Base-by-base conservation (phyloP, 2,329 filamentous ascomycete species). In the Dissoconium aciculare region DNA sequence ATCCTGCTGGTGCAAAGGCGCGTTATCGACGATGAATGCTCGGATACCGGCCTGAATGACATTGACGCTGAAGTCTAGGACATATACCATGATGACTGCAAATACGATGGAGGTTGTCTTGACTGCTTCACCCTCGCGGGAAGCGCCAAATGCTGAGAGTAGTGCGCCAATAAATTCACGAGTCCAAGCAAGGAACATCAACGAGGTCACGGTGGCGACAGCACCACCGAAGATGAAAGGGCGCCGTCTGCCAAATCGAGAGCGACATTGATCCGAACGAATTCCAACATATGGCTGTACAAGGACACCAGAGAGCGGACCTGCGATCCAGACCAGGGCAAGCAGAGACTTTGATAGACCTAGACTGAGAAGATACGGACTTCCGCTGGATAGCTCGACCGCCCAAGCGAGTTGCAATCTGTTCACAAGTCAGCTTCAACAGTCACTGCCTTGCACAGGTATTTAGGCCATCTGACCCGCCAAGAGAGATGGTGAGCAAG, bases 61-160 rank as follows among this genome's bases (percentile, higher is more conserved):
- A 57, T 95, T 95, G 60, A 95, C 89, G 46, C 85, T 74, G 54
- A 95, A 89, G 54, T 95, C 87, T 30, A 95, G 67, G 29, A 89
- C 65, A 56, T 92, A 95, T 46, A 95, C 79, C 59, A 84, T 78
- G 16, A 84, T 51, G 4, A 93, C 83, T 5, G 87, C 87, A 34
- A 82, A 67, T 17, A 82, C 61, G 42, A 93, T 87, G 28, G 79
- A 70, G 25, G 64, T 61, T 3, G 64, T 66, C 47, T 71, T 75
- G 27, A 79, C 75, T 3, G 65, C 69, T 5, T 66, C 45, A 0
- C 77, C 80, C 23, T 74, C 66, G n/a, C 60, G 59, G 32, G 77
- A 67, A 8, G 71, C 76, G 8, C 80, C 79, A 46, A 89, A 84
- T 2, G 87, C 48, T 11, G 67, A 59, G 5, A 87, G 55, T 28